phyloP scores from a whole-genome alignment of 2,329 filamentous ascomycete genomes.

The Cylindrodendrum hubeiense region DNA sequence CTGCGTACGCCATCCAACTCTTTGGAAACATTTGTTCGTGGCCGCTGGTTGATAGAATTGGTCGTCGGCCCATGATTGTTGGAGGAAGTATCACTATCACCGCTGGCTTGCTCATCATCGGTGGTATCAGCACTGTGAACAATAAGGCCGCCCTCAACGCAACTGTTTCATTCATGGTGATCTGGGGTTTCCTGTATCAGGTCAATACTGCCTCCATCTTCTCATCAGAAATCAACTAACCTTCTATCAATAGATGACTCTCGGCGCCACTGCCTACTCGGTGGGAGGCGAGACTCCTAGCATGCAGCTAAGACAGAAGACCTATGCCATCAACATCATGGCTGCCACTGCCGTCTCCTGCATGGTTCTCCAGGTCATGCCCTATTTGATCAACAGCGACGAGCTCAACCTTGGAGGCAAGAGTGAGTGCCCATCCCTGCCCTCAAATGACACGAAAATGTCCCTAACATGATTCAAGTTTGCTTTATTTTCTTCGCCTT shows the following conservation, averaged over 20 bases:
- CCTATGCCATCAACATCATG: slow-evolving; percentile 50
- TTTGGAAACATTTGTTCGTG: slow-evolving; percentile 46
- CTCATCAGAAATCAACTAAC: neutral
- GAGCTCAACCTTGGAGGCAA: slow-evolving; percentile 48
- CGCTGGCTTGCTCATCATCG: slow-evolving; percentile 44
- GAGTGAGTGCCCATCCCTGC: slow-evolving; percentile 20
- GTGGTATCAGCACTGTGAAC: slow-evolving; percentile 44
- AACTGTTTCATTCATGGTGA: slow-evolving; percentile 44
- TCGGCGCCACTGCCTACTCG: slow-evolving; percentile 45
- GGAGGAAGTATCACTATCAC: slow-evolving; percentile 44
- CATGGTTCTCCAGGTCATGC: slow-evolving; percentile 45
- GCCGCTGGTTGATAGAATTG: slow-evolving; percentile 45
- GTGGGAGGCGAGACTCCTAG: slow-evolving; percentile 47
- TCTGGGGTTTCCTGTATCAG: slow-evolving; percentile 47
- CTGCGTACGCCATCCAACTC: slow-evolving; percentile 45
- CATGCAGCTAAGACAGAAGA: slow-evolving; percentile 46
- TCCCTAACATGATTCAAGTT: slow-evolving; percentile 20
- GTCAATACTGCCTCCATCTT: neutral
- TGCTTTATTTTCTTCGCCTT: slow-evolving; percentile 49
- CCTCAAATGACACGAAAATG: accelerated
- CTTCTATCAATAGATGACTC: slow-evolving; percentile 25
- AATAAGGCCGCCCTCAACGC: slow-evolving; percentile 34
- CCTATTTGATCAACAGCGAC: slow-evolving; percentile 43
- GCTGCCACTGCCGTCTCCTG: slow-evolving; percentile 45
- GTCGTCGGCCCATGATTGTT: slow-evolving; percentile 45